Evolutionary conservation across 1,139 yeast genomes (phyloP).

Genomic region (Eremothecium coryli): DNA sequence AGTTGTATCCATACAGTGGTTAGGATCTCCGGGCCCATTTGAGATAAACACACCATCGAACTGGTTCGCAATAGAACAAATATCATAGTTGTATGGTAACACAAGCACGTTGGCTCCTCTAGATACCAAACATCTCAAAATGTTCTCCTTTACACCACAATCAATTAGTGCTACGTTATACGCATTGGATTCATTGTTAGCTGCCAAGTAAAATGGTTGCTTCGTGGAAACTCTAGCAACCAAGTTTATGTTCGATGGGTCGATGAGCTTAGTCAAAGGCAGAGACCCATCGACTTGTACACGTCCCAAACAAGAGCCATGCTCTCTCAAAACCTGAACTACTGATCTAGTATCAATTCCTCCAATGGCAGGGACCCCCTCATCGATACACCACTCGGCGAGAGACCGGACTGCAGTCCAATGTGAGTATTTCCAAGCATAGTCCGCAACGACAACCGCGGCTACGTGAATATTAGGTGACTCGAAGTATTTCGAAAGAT

Average conservation of each 20-base stretch:
- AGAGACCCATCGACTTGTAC: slow-evolving; percentile 63
- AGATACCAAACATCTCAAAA: slow-evolving; percentile 80
- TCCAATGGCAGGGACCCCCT: slow-evolving; percentile 92
- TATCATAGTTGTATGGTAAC: slow-evolving; percentile 90
- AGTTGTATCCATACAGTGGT: slow-evolving; percentile 86
- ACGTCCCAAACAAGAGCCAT: slow-evolving; percentile 87
- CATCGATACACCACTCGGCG: slow-evolving; percentile 92
- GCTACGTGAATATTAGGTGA: slow-evolving; percentile 85
- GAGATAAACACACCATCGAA: slow-evolving; percentile 93
- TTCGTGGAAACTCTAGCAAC: slow-evolving; percentile 93
- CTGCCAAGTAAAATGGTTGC: slow-evolving; percentile 83
- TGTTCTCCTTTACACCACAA: slow-evolving; percentile 97
- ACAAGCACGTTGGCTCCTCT: slow-evolving; percentile 96
- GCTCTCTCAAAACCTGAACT: slow-evolving; percentile 86
- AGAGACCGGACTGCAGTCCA: slow-evolving; percentile 98
- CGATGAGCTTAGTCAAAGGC: slow-evolving; percentile 58
- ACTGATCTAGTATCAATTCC: slow-evolving; percentile 96
- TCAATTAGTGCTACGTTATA: slow-evolving; percentile 87
- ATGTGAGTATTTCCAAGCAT: slow-evolving; percentile 88
- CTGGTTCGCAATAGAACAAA: slow-evolving; percentile 81
- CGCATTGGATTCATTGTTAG: slow-evolving; percentile 32
- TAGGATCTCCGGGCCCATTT: slow-evolving; percentile 98
- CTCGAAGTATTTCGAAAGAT: slow-evolving; percentile 82
- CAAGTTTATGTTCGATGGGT: slow-evolving; percentile 68
- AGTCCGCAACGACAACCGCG: slow-evolving; percentile 94